Evolutionary conservation across 1,284 basidiomycete species (phyloP).

Genomic region (Puccinia polysora): DNA sequence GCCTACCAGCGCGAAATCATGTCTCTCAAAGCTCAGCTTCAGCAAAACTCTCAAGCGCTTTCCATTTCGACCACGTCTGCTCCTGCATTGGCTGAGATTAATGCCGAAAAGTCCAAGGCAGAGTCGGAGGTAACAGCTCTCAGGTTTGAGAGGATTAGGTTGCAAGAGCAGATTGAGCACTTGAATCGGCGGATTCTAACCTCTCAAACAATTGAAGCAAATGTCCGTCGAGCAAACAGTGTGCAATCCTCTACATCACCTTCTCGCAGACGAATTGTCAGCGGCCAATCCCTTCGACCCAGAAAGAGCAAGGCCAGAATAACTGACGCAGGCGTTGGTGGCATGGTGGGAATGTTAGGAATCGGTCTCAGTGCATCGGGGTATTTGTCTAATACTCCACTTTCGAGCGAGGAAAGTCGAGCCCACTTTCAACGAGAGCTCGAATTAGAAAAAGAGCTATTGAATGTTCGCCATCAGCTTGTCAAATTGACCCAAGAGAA

Average conservation of each 20-base stretch:
- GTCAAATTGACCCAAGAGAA: constrained; percentile 11
- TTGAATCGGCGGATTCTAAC: constrained; percentile 43
- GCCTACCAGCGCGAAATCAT: constrained; percentile 56
- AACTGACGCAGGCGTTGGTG: constrained; percentile 32
- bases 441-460: constrained; percentile 14
- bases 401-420: constrained; percentile 23
- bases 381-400: constrained; percentile 13
- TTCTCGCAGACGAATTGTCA: constrained; percentile 18
- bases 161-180: constrained; percentile 44
- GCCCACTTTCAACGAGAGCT: constrained; percentile 37
- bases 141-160: constrained; percentile 34
- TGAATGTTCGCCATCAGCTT: constrained; percentile 13
- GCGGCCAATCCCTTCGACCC: constrained; percentile 10
- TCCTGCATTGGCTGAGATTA: constrained; percentile 2
- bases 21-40: constrained; percentile 52
- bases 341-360: constrained; percentile 31
- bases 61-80: constrained; percentile 26
- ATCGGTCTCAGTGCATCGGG: constrained; percentile 26
- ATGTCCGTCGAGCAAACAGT: constrained; percentile 31
- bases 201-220: constrained; percentile 28
- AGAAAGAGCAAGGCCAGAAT: constrained; percentile 13
- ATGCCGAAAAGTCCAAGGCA: constrained; percentile 36
- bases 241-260: not conserved
- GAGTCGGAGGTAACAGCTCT: constrained; percentile 27
- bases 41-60: constrained; percentile 44